Percentiles rank a stretch among this genome's conserved stretches.
phyloP scores from a whole-genome alignment of 768 basidiomycete genomes.

The Rhizopogon salebrosus region DNA sequence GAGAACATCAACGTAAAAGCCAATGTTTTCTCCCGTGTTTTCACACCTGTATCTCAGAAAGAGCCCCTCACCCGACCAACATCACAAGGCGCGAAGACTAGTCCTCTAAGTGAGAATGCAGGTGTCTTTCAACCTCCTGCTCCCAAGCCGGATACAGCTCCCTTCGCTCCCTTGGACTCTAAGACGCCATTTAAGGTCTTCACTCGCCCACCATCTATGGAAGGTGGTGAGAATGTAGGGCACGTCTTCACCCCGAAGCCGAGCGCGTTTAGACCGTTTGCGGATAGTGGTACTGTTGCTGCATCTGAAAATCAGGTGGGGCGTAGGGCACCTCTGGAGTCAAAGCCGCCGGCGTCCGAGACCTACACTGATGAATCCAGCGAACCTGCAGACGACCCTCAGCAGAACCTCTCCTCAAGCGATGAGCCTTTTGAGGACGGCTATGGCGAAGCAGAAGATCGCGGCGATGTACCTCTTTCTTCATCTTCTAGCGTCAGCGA shows the following conservation, averaged over 20 bases:
- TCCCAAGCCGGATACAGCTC: slow-evolving; percentile 20
- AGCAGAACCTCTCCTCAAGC: slow-evolving; percentile 26
- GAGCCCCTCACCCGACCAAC: slow-evolving; percentile 25
- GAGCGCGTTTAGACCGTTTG: slow-evolving; percentile 34
- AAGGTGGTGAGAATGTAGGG: slow-evolving; percentile 35
- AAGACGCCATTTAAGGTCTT: slow-evolving; percentile 56
- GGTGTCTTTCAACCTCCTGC: slow-evolving; percentile 5
- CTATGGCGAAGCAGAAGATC: slow-evolving; percentile 20
- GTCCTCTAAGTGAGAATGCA: slow-evolving; percentile 14
- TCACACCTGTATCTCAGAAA: slow-evolving; percentile 49
- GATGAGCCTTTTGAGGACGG: slow-evolving; percentile 30
- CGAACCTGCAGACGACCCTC: slow-evolving; percentile 13
- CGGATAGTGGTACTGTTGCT: slow-evolving; percentile 15
- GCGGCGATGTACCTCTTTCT: slow-evolving; percentile 19
- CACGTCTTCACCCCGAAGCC: slow-evolving; percentile 43
- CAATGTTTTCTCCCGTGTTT: slow-evolving; percentile 56
- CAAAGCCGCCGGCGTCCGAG: slow-evolving; percentile 14
- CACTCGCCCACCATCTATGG: slow-evolving; percentile 50
- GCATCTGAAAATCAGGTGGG: slow-evolving; percentile 6
- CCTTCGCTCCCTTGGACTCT: slow-evolving; percentile 39
- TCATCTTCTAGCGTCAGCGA: slow-evolving; percentile 19
- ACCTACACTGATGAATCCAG: slow-evolving; percentile 29
- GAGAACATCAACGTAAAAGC: slow-evolving; percentile 11
- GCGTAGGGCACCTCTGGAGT: slow-evolving; percentile 11
- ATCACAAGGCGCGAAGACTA: slow-evolving; percentile 11